Conservation (phyloP, 257 asterid genomes). For the Solanum lignicaule region DNA sequence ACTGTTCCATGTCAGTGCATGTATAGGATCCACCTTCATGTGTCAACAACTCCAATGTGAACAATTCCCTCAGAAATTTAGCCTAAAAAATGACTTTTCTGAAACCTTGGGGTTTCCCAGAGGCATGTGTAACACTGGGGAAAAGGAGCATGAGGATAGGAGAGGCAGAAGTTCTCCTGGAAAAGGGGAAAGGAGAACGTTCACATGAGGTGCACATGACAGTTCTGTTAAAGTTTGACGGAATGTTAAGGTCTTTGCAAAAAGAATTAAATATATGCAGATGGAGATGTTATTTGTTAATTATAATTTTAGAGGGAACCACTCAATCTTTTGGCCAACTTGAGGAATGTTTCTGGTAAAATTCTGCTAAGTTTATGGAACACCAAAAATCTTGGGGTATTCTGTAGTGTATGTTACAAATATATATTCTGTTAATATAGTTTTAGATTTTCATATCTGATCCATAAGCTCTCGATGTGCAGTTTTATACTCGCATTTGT, state of each 20-base stretch:
- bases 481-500: neutral
- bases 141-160: neutral
- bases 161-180: neutral
- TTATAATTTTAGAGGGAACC: neutral
- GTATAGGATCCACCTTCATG: neutral
- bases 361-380: neutral
- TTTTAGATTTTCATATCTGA: neutral
- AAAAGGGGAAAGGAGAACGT: neutral
- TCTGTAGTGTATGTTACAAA: neutral
- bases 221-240: neutral
- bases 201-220: neutral
- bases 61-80: neutral
- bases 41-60: neutral
- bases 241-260: neutral
- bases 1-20: neutral
- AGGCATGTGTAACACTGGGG: neutral
- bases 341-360: neutral
- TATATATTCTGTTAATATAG: neutral
- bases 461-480: neutral
- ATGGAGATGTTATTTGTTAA: neutral
- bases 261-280: neutral
- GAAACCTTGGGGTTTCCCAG: neutral
- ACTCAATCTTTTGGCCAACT: neutral
- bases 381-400: neutral
- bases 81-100: neutral